Percentiles rank a stretch among this genome's conserved stretches.
phyloP scores from a whole-genome alignment of 1,284 basidiomycete genomes.

The Lentinula novae-zelandiae region DNA sequence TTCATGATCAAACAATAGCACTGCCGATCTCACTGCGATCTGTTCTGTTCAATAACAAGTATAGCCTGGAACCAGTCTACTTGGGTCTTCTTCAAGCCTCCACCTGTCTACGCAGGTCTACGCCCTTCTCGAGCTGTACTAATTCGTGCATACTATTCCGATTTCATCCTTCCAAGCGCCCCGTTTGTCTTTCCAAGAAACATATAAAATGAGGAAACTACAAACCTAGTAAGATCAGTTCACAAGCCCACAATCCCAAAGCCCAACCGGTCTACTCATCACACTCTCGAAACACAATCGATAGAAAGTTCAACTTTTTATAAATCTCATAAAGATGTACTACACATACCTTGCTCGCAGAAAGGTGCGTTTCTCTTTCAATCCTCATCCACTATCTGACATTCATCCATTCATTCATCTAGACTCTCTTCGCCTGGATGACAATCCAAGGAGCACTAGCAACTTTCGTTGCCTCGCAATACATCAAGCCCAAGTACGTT shows the following conservation, averaged over 20 bases:
- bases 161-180: neutral
- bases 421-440: neutral
- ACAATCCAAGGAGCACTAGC: neutral
- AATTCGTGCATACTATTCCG: neutral
- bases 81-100: neutral
- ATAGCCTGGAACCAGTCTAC: neutral
- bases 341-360: conserved; percentile 3
- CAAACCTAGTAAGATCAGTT: neutral
- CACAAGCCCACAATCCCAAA: neutral
- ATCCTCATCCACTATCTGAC: neutral
- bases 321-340: neutral
- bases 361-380: neutral
- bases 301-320: neutral
- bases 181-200: neutral
- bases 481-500: neutral
- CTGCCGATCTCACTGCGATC: neutral
- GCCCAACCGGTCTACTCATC: neutral
- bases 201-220: neutral
- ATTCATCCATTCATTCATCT: neutral
- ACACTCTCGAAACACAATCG: neutral
- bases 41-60: neutral
- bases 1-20: neutral
- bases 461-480: neutral
- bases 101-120: conserved; percentile 3
- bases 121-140: neutral